Evolutionary conservation across 208 protist species (phyloP).

Genomic region (Crithidia bombi): DNA sequence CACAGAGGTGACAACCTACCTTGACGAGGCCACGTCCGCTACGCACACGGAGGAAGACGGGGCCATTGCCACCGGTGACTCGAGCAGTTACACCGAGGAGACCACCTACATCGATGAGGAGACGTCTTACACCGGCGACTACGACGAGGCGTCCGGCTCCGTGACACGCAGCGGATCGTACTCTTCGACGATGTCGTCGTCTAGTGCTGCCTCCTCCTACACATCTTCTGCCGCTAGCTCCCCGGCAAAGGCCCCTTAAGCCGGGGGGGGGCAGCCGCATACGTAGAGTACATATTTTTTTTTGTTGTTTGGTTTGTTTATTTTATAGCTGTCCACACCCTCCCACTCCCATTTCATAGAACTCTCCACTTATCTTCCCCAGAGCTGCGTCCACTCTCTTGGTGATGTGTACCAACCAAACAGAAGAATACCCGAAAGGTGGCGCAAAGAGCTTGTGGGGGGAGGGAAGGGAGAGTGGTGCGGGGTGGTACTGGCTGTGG

Average conservation of each 20-base stretch:
- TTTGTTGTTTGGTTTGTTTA: slow-evolving; percentile 1
- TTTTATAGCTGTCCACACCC: neutral
- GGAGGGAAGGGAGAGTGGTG: too few relatives aligned
- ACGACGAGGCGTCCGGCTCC: slow-evolving; percentile 11
- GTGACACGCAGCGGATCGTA: slow-evolving; percentile 29
- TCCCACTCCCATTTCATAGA: neutral
- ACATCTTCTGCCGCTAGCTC: slow-evolving; percentile 1
- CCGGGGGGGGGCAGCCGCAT: neutral
- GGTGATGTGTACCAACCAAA: too few relatives aligned
- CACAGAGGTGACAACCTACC: slow-evolving; percentile 52
- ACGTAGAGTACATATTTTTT: slow-evolving; percentile 16
- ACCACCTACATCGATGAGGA: slow-evolving; percentile 47
- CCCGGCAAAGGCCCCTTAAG: neutral
- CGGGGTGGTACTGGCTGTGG: too few relatives aligned
- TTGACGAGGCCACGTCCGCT: slow-evolving; percentile 42
- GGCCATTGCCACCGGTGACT: slow-evolving; percentile 7
- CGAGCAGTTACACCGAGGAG: slow-evolving; percentile 41
- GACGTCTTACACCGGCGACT: slow-evolving; percentile 25
- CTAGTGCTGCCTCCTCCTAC: slow-evolving; percentile 1
- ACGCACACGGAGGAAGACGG: slow-evolving; percentile 10
- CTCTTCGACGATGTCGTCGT: slow-evolving; percentile 29
- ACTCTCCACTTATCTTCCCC: too few relatives aligned
- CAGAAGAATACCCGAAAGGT: too few relatives aligned
- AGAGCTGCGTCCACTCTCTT: too few relatives aligned
- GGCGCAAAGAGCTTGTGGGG: too few relatives aligned